phyloP scores from a whole-genome alignment of 352 stramenopile genomes.

The Porosira glacialis region DNA sequence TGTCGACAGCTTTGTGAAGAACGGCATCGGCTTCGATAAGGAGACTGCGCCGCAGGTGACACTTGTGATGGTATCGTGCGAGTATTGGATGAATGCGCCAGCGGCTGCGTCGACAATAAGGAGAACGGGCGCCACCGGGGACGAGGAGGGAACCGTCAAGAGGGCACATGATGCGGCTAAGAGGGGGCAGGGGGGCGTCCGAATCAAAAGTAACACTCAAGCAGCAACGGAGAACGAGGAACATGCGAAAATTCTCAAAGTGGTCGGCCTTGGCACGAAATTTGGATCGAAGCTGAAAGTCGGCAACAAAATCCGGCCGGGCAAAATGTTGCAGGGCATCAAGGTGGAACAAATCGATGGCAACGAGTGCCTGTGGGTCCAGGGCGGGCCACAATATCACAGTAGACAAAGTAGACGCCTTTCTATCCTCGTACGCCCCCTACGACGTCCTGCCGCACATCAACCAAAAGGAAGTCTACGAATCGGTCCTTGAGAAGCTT shows the following conservation, averaged over 20 bases:
- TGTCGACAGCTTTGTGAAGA: too few relatives aligned
- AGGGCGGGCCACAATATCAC: too few relatives aligned
- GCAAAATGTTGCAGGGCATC: slow-evolving; percentile 58
- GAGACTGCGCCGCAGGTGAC: too few relatives aligned
- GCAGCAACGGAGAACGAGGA: too few relatives aligned
- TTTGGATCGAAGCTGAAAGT: slow-evolving; percentile 72
- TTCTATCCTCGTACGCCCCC: too few relatives aligned
- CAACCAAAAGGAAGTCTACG: slow-evolving; percentile 71
- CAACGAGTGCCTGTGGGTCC: slow-evolving; percentile 60
- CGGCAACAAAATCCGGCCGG: slow-evolving; percentile 80
- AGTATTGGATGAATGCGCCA: too few relatives aligned
- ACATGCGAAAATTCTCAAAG: too few relatives aligned
- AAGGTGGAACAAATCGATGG: slow-evolving; percentile 68
- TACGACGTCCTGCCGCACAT: slow-evolving; percentile 76
- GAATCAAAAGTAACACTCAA: too few relatives aligned
- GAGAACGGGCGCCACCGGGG: slow-evolving; percentile 76
- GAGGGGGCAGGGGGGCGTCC: slow-evolving; percentile 52
- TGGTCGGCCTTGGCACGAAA: slow-evolving; percentile 71
- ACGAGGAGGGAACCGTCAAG: slow-evolving; percentile 93
- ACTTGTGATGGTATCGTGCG: too few relatives aligned
- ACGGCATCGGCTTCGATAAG: too few relatives aligned
- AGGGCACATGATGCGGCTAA: slow-evolving; percentile 86
- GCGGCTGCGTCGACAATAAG: too few relatives aligned
- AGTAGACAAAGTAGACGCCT: too few relatives aligned
- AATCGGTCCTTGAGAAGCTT: slow-evolving; percentile 75